Evolutionary conservation across 306 rosid genomes (phyloP).

Genomic region (Fragaria ananassa): DNA sequence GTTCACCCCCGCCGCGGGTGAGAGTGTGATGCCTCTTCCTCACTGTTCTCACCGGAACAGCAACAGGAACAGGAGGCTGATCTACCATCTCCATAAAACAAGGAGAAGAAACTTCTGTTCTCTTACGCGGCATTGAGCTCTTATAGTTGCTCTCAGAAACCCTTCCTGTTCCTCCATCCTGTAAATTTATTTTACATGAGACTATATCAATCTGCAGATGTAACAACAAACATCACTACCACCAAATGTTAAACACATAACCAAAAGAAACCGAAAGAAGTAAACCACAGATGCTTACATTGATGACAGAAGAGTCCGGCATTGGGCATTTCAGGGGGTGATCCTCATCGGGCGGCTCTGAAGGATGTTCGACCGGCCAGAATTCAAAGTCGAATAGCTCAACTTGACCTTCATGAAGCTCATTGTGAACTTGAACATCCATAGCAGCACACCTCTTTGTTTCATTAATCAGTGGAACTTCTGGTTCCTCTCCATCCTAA

Average conservation of each 20-base stretch:
- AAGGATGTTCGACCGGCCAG: constrained; percentile 85
- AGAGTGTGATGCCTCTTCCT: constrained; percentile 86
- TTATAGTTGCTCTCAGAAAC: constrained; percentile 39
- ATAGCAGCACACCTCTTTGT: constrained; percentile 28
- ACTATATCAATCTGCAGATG: constrained; percentile 24
- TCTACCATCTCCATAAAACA: constrained; percentile 16
- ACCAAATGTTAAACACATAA: not conserved
- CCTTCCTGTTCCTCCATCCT: constrained; percentile 73
- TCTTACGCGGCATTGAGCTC: constrained; percentile 39
- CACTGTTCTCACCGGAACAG: constrained; percentile 54
- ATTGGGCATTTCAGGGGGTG: constrained; percentile 92
- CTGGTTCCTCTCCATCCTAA: constrained; percentile 46
- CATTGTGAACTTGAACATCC: constrained; percentile 16
- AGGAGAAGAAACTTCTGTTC: constrained; percentile 40
- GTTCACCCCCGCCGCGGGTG: constrained; percentile 52
- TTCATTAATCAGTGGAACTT: constrained; percentile 40
- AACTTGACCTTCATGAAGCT: constrained; percentile 23
- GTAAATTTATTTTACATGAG: constrained; percentile 24
- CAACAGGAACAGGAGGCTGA: constrained; percentile 31
- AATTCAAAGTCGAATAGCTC: constrained; percentile 58
- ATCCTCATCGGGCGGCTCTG: constrained; percentile 91
- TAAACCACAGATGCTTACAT: constrained; percentile 40
- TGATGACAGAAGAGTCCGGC: constrained; percentile 72
- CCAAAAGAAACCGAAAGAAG: not conserved
- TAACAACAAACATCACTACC: constrained; percentile 14